Evolutionary conservation across 1,284 basidiomycete species (phyloP).

Genomic region (Ustilago cynodontis): DNA sequence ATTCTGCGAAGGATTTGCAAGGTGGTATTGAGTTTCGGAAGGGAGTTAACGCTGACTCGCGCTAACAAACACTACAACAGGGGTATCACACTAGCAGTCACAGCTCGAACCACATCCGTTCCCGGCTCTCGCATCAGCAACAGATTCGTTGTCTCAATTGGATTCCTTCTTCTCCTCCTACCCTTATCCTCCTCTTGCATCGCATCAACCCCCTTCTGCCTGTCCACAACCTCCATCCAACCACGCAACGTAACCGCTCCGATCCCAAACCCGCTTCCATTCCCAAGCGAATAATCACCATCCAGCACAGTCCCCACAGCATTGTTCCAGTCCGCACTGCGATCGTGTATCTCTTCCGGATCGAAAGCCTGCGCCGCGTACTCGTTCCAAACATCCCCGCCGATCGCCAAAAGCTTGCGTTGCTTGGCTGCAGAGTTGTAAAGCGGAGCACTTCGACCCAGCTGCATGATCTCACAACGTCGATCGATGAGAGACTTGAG

Average conservation of each 20-base stretch:
- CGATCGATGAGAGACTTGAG: conserved; percentile 42
- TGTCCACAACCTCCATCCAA: conserved; percentile 30
- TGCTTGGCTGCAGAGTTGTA: background rate
- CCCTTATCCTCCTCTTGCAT: conserved; percentile 8
- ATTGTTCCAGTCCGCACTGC: conserved; percentile 42
- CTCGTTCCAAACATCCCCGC: conserved; percentile 21
- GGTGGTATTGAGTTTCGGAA: background rate
- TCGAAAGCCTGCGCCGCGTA: conserved; percentile 19
- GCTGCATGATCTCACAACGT: conserved; percentile 42
- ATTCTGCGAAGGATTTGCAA: background rate
- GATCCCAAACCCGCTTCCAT: conserved; percentile 49
- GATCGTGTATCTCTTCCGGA: conserved; percentile 32
- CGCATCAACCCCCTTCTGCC: conserved; percentile 23
- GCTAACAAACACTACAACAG: conserved; percentile 5
- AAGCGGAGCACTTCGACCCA: conserved; percentile 35
- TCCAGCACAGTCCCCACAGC: conserved; percentile 53
- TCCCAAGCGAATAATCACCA: conserved; percentile 58
- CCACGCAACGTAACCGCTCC: conserved; percentile 34
- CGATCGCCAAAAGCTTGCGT: background rate
- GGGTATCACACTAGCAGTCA: conserved; percentile 28
- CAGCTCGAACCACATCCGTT: conserved; percentile 35
- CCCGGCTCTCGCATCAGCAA: conserved; percentile 45
- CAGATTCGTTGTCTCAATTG: conserved; percentile 32
- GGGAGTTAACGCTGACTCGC: background rate
- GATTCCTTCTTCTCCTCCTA: conserved; percentile 31